Percentiles rank a stretch among this genome's conserved stretches.
Evolutionary conservation across 1,284 basidiomycete genomes (phyloP).

Genomic region (Ustilago curta): DNA sequence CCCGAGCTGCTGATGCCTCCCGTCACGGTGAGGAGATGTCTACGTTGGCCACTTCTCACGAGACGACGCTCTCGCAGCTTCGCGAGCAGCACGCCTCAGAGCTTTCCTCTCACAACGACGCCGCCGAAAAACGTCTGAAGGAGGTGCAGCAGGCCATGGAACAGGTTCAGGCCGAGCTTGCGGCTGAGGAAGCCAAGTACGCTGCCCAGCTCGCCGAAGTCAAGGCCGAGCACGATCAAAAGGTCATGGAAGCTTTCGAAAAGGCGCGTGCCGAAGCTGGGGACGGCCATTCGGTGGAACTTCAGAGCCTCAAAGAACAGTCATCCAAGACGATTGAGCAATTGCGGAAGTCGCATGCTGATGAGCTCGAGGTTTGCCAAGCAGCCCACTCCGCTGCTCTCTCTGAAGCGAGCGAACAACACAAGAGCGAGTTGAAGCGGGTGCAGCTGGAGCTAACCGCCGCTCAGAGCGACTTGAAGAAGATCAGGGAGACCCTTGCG

Average conservation of each 20-base stretch:
- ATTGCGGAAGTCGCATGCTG: slow-evolving; percentile 45
- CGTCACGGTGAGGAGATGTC: slow-evolving; percentile 36
- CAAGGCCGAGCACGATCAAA: slow-evolving; percentile 50
- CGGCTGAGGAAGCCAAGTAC: slow-evolving; percentile 40
- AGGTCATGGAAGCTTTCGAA: slow-evolving; percentile 52
- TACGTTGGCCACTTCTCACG: slow-evolving; percentile 30
- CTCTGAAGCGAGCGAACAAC: slow-evolving; percentile 28
- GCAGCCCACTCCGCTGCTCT: slow-evolving; percentile 32
- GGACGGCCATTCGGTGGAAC: slow-evolving; percentile 45
- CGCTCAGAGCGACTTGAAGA: slow-evolving; percentile 47
- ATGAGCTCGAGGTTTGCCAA: slow-evolving; percentile 41
- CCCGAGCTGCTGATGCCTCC: slow-evolving; percentile 19
- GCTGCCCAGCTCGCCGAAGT: slow-evolving; percentile 46
- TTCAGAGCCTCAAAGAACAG: slow-evolving; percentile 44
- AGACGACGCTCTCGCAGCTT: slow-evolving; percentile 25
- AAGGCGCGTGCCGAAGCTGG: slow-evolving; percentile 55
- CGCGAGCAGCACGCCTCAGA: slow-evolving; percentile 26
- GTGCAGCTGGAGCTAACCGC: slow-evolving; percentile 49
- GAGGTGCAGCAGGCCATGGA: slow-evolving; percentile 38
- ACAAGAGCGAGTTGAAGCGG: slow-evolving; percentile 33
- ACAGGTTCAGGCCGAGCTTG: slow-evolving; percentile 41
- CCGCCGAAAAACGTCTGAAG: slow-evolving; percentile 33
- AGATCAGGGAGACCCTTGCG: slow-evolving; percentile 38
- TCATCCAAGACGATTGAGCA: slow-evolving; percentile 46
- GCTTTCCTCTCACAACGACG: slow-evolving; percentile 30